These are phyloP conservation scores for Zymoseptoria tritici DNA, from an alignment of 2,329 filamentous ascomycete species.

Conservation along the genomic window DNA sequence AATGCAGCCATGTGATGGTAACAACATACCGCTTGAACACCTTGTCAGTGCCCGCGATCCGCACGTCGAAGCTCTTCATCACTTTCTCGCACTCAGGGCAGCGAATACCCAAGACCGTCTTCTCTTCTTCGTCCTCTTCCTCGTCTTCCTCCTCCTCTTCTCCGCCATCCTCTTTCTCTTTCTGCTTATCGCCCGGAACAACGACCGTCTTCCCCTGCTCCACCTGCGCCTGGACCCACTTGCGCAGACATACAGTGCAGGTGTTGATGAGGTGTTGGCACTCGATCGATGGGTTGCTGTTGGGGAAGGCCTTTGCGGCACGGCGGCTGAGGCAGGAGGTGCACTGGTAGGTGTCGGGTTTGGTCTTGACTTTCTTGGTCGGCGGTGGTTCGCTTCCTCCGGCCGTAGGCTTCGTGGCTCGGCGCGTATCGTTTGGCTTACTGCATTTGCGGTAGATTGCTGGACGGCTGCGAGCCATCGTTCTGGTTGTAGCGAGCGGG, in stretches of 20 bases:
- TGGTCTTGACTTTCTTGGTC: constrained; percentile 5
- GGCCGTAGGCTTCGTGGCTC: background rate
- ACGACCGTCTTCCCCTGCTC: constrained; percentile 1
- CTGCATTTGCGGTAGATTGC: too few species aligned
- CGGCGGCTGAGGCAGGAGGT: constrained; percentile 16
- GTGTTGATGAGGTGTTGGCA: constrained; percentile 33
- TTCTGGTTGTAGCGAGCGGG: too few species aligned
- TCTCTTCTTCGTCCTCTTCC: constrained; percentile 11
- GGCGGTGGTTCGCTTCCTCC: background rate
- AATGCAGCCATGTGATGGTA: background rate
- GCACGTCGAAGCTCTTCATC: constrained; percentile 41
- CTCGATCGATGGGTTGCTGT: constrained; percentile 27
- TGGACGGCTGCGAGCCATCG: too few species aligned
- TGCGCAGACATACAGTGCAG: constrained; percentile 31
- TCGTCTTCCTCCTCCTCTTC: background rate
- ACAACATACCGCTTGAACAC: constrained; percentile 41
- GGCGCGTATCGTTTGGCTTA: too few species aligned
- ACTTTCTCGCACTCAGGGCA: constrained; percentile 45
- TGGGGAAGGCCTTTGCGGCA: constrained; percentile 23
- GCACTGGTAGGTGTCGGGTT: constrained; percentile 14
- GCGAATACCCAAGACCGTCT: constrained; percentile 39
- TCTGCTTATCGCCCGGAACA: background rate
- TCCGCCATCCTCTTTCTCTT: background rate
- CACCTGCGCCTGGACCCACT: constrained; percentile 31
- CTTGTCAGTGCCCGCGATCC: constrained; percentile 37